A percentile compares a stretch with the other conserved stretches of the same genome.
These are phyloP conservation scores for Wickerhamiella pararugosa DNA, from an alignment of 1,139 yeast species.

Conservation along the genomic window DNA sequence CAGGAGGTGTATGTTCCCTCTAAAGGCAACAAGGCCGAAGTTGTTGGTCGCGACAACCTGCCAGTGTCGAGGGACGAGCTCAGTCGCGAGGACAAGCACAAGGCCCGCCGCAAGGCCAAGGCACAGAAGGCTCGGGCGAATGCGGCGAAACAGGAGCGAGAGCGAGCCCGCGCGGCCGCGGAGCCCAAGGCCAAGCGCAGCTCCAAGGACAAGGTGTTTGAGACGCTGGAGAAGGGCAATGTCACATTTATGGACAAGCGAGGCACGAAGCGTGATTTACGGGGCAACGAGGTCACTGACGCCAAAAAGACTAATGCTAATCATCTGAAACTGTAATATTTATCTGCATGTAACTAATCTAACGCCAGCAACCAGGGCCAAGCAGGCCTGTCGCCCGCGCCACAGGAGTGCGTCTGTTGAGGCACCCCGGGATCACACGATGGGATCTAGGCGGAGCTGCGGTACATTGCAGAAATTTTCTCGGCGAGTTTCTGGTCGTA, in stretches of 20 bases:
- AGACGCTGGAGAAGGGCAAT: conserved; percentile 59
- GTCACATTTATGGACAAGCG: conserved; percentile 65
- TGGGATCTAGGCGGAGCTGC: not conserved
- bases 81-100: conserved; percentile 57
- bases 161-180: conserved; percentile 21
- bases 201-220: conserved; percentile 48
- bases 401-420: not conserved
- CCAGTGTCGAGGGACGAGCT: conserved; percentile 75
- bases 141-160: conserved; percentile 27
- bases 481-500: conserved; percentile 13
- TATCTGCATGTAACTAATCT: conserved; percentile 15
- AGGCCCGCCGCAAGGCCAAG: conserved; percentile 75
- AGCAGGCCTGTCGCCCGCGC: not conserved
- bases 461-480: conserved; percentile 7
- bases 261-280: conserved; percentile 62
- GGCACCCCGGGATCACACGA: not conserved
- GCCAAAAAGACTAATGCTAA: conserved; percentile 16
- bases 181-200: conserved; percentile 31
- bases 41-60: conserved; percentile 63
- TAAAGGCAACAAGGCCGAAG: conserved; percentile 40
- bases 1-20: conserved; percentile 71
- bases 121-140: conserved; percentile 54
- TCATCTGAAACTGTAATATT: conserved; percentile 19
- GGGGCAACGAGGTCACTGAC: conserved; percentile 47
- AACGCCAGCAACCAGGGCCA: too few species aligned